phyloP scores from a whole-genome alignment of 768 basidiomycete species.

The Dacryopinax spathularia region DNA sequence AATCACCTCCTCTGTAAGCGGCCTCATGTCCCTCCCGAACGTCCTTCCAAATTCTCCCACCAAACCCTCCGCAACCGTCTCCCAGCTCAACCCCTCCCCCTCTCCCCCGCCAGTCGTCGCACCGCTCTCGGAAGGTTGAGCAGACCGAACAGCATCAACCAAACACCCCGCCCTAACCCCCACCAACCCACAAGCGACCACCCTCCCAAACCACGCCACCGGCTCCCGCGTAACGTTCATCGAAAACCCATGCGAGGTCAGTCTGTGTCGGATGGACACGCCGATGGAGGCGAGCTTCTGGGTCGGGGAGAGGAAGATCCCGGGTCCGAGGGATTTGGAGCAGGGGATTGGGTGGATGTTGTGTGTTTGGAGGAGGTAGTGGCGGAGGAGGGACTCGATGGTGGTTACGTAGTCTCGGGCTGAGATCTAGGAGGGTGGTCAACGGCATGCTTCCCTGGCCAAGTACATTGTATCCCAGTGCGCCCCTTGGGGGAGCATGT shows the following conservation, averaged over 20 bases:
- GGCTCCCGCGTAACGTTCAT: slow-evolving; percentile 80
- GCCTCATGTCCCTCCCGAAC: slow-evolving; percentile 6
- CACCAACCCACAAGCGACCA: slow-evolving; percentile 81
- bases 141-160: background rate
- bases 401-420: slow-evolving; percentile 74
- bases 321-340: slow-evolving; percentile 63
- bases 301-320: slow-evolving; percentile 66
- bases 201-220: slow-evolving; percentile 65
- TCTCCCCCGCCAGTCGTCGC: background rate
- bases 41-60: slow-evolving; percentile 4
- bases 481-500: too few species aligned
- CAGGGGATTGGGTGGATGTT: slow-evolving; percentile 36
- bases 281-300: slow-evolving; percentile 93
- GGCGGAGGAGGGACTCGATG: slow-evolving; percentile 57
- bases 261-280: slow-evolving; percentile 84
- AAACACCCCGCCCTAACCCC: slow-evolving; percentile 60
- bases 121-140: too few species aligned
- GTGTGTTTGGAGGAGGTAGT: slow-evolving; percentile 46
- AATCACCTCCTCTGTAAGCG: background rate
- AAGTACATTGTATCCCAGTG: too few species aligned
- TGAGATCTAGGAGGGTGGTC: slow-evolving; percentile 25
- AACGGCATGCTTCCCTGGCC: too few species aligned
- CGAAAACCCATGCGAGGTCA: slow-evolving; percentile 91
- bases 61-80: slow-evolving; percentile 9
- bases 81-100: background rate